A percentile compares a stretch with the other conserved stretches of the same genome.
These are phyloP conservation scores for Claviceps humidiphila DNA, from an alignment of 2,329 filamentous ascomycete genomes.

Conservation along the genomic window DNA sequence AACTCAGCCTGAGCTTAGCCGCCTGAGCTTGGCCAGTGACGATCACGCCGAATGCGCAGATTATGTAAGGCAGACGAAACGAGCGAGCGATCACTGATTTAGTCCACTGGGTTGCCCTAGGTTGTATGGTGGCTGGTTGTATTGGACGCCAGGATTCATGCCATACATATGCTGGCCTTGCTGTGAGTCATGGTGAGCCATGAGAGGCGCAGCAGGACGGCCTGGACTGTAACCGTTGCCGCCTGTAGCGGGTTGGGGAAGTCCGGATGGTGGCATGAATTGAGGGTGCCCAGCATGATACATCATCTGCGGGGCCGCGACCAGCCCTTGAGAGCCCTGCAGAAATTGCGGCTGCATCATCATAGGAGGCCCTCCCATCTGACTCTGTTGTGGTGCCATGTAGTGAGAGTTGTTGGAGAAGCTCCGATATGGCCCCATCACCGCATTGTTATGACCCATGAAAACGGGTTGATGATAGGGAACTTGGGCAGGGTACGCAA, in stretches of 20 bases:
- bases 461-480: constrained; percentile 61
- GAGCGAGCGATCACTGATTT: constrained; percentile 44
- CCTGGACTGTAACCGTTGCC: constrained; percentile 79
- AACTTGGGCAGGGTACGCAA: constrained; percentile 59
- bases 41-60: background rate
- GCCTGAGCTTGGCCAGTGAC: background rate
- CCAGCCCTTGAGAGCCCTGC: constrained; percentile 56
- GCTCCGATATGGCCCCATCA: constrained; percentile 57
- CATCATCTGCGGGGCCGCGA: constrained; percentile 65
- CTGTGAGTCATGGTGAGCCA: constrained; percentile 89
- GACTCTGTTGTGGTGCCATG: constrained; percentile 53
- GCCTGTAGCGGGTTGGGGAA: constrained; percentile 47
- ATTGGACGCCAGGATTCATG: constrained; percentile 63
- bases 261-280: constrained; percentile 48
- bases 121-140: constrained; percentile 63
- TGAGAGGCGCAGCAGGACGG: constrained; percentile 68
- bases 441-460: constrained; percentile 54
- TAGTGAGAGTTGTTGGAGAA: constrained; percentile 60
- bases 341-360: constrained; percentile 76
- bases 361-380: constrained; percentile 59
- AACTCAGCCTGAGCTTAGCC: background rate
- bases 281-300: constrained; percentile 54
- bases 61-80: background rate
- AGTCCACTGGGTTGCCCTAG: constrained; percentile 54
- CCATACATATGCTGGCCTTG: constrained; percentile 70